Percentiles rank a stretch among this genome's conserved stretches.
Conservation (phyloP, 495 filamentous ascomycete genomes). For the Neurospora cerealis region DNA sequence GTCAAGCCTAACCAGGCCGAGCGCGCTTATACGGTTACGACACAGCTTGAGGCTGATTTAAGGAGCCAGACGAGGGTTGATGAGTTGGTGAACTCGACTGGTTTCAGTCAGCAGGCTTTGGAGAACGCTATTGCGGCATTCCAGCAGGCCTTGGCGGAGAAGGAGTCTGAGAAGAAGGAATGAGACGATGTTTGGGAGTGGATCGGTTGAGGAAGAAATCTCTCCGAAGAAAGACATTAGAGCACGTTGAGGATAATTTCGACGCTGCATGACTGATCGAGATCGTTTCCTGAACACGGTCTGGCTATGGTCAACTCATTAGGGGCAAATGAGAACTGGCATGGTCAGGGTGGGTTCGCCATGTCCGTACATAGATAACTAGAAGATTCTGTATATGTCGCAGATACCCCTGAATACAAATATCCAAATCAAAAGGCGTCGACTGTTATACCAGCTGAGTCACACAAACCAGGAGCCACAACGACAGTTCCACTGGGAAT, state of each 20-base stretch:
- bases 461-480: not conserved
- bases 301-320: not conserved
- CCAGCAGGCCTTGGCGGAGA: slow-evolving; percentile 18
- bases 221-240: not conserved
- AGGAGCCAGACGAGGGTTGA: slow-evolving; percentile 27
- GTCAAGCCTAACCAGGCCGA: slow-evolving; percentile 65
- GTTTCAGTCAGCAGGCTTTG: slow-evolving; percentile 22
- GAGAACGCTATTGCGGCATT: slow-evolving; percentile 19
- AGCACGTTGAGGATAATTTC: not conserved
- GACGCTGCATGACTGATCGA: not conserved
- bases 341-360: not conserved
- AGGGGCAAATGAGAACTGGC: not conserved
- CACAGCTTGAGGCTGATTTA: slow-evolving; percentile 46
- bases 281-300: not conserved
- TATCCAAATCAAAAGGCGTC: not conserved
- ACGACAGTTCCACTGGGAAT: not conserved
- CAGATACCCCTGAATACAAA: not conserved
- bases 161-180: not conserved
- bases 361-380: not conserved
- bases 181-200: not conserved
- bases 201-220: not conserved
- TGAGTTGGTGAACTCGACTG: slow-evolving; percentile 26
- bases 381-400: not conserved
- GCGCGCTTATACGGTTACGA: slow-evolving; percentile 55
- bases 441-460: not conserved